Evolutionary conservation across 495 filamentous ascomycete species (phyloP).

Genomic region (Penicillium paradoxum): DNA sequence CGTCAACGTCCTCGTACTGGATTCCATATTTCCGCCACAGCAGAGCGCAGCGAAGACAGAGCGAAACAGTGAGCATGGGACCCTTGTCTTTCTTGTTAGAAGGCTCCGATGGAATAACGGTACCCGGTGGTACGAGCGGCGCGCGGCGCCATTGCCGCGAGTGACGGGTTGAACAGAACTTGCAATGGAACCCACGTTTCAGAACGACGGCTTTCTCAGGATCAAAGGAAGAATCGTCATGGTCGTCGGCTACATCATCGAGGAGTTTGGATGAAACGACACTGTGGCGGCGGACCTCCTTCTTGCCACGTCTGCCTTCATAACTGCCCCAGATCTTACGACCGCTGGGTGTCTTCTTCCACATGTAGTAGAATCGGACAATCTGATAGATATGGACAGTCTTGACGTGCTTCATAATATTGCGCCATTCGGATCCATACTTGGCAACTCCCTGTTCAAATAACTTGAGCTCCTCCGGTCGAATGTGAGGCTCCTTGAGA

Average conservation of each 20-base stretch:
- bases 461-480: conserved; percentile 70
- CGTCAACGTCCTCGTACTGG: conserved; percentile 93
- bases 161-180: conserved; percentile 75
- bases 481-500: conserved; percentile 81
- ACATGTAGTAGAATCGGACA: conserved; percentile 91
- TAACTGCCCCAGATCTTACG: conserved; percentile 86
- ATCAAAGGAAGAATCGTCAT: conserved; percentile 96
- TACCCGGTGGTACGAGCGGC: conserved; percentile 67
- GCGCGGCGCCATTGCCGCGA: conserved; percentile 92
- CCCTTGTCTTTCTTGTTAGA: conserved; percentile 67
- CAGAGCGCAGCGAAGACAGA: conserved; percentile 84
- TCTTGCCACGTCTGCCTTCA: conserved; percentile 80
- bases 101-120: conserved; percentile 64
- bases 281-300: conserved; percentile 61
- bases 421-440: conserved; percentile 84
- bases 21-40: conserved; percentile 94
- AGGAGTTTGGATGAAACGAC: conserved; percentile 61
- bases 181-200: conserved; percentile 87
- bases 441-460: conserved; percentile 92
- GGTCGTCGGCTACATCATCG: conserved; percentile 88
- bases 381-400: conserved; percentile 71
- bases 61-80: conserved; percentile 68
- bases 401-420: conserved; percentile 73
- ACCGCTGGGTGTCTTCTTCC: conserved; percentile 91
- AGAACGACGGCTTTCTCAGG: conserved; percentile 72